A percentile compares a stretch with the other conserved stretches of the same genome.
These are phyloP conservation scores for Flaveria brownii DNA, from an alignment of 129 eudicot genomes.

Conservation along the genomic window DNA sequence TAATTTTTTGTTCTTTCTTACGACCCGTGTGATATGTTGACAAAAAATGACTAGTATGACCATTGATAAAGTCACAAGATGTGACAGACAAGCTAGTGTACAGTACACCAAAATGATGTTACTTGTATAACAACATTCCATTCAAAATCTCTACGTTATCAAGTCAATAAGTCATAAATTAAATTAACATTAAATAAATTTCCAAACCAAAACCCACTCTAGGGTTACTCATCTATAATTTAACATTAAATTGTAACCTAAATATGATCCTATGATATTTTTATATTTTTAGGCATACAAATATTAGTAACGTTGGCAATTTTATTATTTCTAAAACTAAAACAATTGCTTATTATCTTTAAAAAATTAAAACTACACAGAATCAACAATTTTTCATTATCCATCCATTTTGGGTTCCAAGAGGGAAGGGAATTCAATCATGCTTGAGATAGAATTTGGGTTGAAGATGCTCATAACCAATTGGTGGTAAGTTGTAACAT, in stretches of 20 bases:
- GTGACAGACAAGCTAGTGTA: no score
- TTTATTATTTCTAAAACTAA: neutral
- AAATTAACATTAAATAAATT: no score
- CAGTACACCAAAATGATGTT: no score
- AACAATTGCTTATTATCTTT: neutral
- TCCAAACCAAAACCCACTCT: neutral
- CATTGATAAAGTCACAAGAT: no score
- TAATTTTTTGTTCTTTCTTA: neutral
- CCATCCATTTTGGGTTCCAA: neutral
- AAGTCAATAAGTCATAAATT: no score
- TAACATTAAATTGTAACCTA: neutral
- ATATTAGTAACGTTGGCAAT: no score
- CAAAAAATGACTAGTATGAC: no score
- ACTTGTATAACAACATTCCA: no score
- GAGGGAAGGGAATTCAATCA: neutral
- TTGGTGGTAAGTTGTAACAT: conserved; percentile 1
- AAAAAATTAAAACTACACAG: neutral
- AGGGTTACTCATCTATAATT: no score
- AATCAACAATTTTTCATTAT: neutral
- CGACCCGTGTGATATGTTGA: no score
- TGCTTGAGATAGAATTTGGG: neutral
- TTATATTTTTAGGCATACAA: neutral
- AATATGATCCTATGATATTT: neutral
- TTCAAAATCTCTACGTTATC: no score
- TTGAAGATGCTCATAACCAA: neutral